Percentiles rank a stretch among this genome's conserved stretches.
Conservation (phyloP, 2,329 filamentous ascomycete genomes). For the Aspergillus proliferans region DNA sequence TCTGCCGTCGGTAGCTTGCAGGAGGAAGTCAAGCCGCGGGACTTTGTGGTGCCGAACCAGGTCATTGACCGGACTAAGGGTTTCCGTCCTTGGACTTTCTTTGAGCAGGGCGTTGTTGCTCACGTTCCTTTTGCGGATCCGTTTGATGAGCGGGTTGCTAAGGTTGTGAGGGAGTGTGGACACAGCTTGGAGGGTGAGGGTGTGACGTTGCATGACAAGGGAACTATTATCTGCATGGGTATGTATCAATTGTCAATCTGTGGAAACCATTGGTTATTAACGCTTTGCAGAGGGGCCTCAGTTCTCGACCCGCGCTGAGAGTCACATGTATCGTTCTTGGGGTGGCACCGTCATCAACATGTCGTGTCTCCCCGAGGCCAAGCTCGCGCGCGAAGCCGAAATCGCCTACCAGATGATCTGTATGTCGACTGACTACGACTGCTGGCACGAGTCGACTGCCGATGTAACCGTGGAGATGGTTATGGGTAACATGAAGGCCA, state of each 20-base stretch:
- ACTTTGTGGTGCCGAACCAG: constrained; percentile 95
- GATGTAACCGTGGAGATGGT: constrained; percentile 94
- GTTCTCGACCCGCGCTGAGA: constrained; percentile 94
- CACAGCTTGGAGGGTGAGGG: constrained; percentile 73
- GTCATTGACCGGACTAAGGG: constrained; percentile 97
- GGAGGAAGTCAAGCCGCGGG: constrained; percentile 88
- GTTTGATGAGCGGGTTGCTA: constrained; percentile 73
- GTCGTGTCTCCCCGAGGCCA: constrained; percentile 90
- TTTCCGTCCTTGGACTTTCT: constrained; percentile 89
- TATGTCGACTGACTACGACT: constrained; percentile 99
- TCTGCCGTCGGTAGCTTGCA: constrained; percentile 87
- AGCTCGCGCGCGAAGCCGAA: constrained; percentile 92
- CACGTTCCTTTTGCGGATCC: constrained; percentile 96
- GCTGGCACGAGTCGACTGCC: constrained; percentile 78
- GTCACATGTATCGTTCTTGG: constrained; percentile 89
- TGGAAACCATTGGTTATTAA: background rate
- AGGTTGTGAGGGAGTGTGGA: constrained; percentile 72
- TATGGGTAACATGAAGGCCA: constrained; percentile 91
- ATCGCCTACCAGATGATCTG: constrained; percentile 97
- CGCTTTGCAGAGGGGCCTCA: constrained; percentile 74
- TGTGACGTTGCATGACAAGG: constrained; percentile 74
- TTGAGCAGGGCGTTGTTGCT: constrained; percentile 72
- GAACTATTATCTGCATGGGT: constrained; percentile 89
- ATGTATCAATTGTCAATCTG: constrained; percentile 26
- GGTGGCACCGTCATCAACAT: constrained; percentile 97